Percentiles rank a stretch among this genome's conserved stretches.
These are phyloP conservation scores for Fusarium sp. DNA, from an alignment of 2,329 filamentous ascomycete species.

Conservation along the genomic window DNA sequence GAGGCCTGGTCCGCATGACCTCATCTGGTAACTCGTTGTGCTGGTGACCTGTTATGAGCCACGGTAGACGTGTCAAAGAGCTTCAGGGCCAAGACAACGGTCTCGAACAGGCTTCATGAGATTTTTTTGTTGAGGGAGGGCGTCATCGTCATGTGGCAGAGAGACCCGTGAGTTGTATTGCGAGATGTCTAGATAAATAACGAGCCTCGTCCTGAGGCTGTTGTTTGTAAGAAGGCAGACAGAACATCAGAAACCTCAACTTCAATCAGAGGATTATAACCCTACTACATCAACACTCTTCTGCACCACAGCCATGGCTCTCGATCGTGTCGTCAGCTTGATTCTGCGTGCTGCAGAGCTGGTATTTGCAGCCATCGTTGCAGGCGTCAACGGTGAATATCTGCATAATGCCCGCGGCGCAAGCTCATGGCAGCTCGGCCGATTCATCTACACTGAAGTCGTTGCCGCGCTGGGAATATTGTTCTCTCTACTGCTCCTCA, in stretches of 20 bases:
- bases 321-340: conserved; percentile 56
- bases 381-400: conserved; percentile 75
- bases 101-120: conserved; percentile 38
- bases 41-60: conserved; percentile 31
- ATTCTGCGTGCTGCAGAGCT: conserved; percentile 63
- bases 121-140: conserved; percentile 16
- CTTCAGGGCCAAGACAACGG: conserved; percentile 23
- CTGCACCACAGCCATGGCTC: conserved; percentile 47
- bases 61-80: conserved; percentile 29
- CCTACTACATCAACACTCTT: background rate
- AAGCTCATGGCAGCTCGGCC: conserved; percentile 66
- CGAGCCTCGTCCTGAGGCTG: conserved; percentile 10
- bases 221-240: background rate
- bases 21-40: conserved; percentile 32
- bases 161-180: conserved; percentile 19
- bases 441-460: conserved; percentile 81
- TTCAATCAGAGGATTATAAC: background rate
- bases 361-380: conserved; percentile 77
- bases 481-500: conserved; percentile 76
- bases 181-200: conserved; percentile 39
- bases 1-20: conserved; percentile 42
- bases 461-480: conserved; percentile 77
- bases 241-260: conserved; percentile 1
- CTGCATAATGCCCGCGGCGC: conserved; percentile 63
- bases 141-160: conserved; percentile 42